phyloP scores from a whole-genome alignment of 495 filamentous ascomycete species.

The Clohesyomyces aquaticus region DNA sequence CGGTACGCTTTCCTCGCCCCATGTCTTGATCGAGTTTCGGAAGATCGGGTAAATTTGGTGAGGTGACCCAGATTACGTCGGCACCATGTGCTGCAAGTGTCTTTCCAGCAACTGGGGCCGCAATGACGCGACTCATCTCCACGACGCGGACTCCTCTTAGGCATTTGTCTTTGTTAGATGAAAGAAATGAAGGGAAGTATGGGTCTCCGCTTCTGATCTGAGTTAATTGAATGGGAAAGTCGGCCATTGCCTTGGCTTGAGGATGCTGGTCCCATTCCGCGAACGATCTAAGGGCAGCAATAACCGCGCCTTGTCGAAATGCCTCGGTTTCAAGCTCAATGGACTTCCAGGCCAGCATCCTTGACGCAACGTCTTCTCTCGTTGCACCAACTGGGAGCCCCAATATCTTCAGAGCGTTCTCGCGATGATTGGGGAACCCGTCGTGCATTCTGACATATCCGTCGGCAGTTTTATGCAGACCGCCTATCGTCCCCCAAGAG shows the following conservation, averaged over 20 bases:
- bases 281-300: slow-evolving; percentile 50
- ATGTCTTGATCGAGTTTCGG: slow-evolving; percentile 40
- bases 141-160: slow-evolving; percentile 40
- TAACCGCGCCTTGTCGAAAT: slow-evolving; percentile 43
- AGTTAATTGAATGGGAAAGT: slow-evolving; percentile 50
- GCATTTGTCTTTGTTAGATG: slow-evolving; percentile 27
- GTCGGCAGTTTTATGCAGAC: slow-evolving; percentile 50
- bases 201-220: slow-evolving; percentile 40
- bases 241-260: slow-evolving; percentile 46
- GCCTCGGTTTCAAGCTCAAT: slow-evolving; percentile 50
- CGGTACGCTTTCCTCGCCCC: slow-evolving; percentile 39
- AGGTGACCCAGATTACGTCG: slow-evolving; percentile 44
- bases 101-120: slow-evolving; percentile 39
- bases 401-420: slow-evolving; percentile 47
- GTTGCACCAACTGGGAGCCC: slow-evolving; percentile 38
- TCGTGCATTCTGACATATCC: slow-evolving; percentile 56
- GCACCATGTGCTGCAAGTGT: slow-evolving; percentile 44
- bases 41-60: slow-evolving; percentile 39
- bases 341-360: slow-evolving; percentile 44
- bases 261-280: slow-evolving; percentile 51
- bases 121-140: slow-evolving; percentile 43
- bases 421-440: slow-evolving; percentile 49
- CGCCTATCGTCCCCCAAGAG: slow-evolving; percentile 50
- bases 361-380: slow-evolving; percentile 45
- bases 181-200: slow-evolving; percentile 18